Evolutionary conservation across 2,329 filamentous ascomycete genomes (phyloP).

Genomic region (Drechslera avenae): DNA sequence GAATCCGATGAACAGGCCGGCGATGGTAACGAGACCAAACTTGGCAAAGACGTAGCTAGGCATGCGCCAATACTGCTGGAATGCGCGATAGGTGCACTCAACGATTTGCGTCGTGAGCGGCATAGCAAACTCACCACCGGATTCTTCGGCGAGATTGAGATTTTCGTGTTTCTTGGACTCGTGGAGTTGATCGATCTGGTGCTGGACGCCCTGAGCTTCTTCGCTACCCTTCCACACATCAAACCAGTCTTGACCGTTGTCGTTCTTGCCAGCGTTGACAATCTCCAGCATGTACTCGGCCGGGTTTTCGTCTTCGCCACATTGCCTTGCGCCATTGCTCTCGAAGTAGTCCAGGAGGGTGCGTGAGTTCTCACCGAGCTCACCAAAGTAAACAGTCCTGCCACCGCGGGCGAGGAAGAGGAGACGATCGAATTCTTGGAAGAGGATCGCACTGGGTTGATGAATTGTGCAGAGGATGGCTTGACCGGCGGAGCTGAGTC

Average conservation of each 20-base stretch:
- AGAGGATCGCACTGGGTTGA: slow-evolving; percentile 53
- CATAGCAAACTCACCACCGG: slow-evolving; percentile 52
- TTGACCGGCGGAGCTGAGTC: slow-evolving; percentile 59
- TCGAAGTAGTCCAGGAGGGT: slow-evolving; percentile 62
- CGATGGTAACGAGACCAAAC: slow-evolving; percentile 31
- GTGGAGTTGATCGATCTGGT: slow-evolving; percentile 50
- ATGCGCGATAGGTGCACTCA: slow-evolving; percentile 50
- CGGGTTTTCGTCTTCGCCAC: slow-evolving; percentile 68
- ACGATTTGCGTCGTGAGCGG: slow-evolving; percentile 42
- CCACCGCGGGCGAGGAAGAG: slow-evolving; percentile 53
- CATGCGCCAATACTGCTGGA: slow-evolving; percentile 55
- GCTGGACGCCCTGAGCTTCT: slow-evolving; percentile 34
- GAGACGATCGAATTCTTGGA: slow-evolving; percentile 54
- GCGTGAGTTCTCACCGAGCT: slow-evolving; percentile 51
- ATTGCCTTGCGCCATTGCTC: slow-evolving; percentile 64
- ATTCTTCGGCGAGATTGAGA: slow-evolving; percentile 38
- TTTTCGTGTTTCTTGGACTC: slow-evolving; percentile 38
- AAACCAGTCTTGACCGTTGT: slow-evolving; percentile 47
- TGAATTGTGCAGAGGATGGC: slow-evolving; percentile 56
- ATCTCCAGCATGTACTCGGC: slow-evolving; percentile 76
- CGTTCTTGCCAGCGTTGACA: slow-evolving; percentile 42
- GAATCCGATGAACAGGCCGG: slow-evolving; percentile 47
- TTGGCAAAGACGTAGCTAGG: slow-evolving; percentile 51
- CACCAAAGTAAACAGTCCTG: slow-evolving; percentile 56
- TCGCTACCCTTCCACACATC: slow-evolving; percentile 46